Conservation (phyloP, 371 early-diverging fungal species). For the Mortierella sp. region DNA sequence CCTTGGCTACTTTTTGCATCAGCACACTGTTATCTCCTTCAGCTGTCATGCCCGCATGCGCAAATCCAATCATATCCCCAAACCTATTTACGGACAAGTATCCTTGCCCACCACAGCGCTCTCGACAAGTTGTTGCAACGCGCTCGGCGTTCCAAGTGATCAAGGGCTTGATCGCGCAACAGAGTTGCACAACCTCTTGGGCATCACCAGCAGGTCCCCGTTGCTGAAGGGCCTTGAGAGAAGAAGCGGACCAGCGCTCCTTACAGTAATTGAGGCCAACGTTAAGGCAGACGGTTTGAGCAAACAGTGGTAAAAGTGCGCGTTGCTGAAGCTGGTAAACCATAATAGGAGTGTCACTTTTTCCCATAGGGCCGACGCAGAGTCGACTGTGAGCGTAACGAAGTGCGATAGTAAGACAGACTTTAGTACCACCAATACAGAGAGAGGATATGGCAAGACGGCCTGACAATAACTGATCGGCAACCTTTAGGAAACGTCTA, state of each 20-base stretch:
- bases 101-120: conserved; percentile 81
- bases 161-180: conserved; percentile 79
- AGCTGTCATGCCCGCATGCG: conserved; percentile 58
- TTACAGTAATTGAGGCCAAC: conserved; percentile 76
- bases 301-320: conserved; percentile 74
- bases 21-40: conserved; percentile 53
- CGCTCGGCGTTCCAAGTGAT: conserved; percentile 77
- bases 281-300: conserved; percentile 69
- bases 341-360: conserved; percentile 76
- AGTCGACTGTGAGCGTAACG: conserved; percentile 71
- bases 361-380: conserved; percentile 78
- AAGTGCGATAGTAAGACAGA: conserved; percentile 63
- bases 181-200: conserved; percentile 70
- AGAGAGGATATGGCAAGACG: conserved; percentile 75
- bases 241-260: conserved; percentile 60
- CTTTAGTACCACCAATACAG: conserved; percentile 69
- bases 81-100: conserved; percentile 68
- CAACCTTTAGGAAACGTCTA: conserved; percentile 74
- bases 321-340: conserved; percentile 79
- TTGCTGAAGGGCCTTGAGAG: conserved; percentile 10
- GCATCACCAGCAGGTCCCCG: conserved; percentile 33
- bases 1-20: conserved; percentile 47
- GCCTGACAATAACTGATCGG: conserved; percentile 77
- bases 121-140: conserved; percentile 69
- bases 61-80: conserved; percentile 59